Base-by-base conservation (phyloP, 306 rosid species). In the Spatholobus suberectus region DNA sequence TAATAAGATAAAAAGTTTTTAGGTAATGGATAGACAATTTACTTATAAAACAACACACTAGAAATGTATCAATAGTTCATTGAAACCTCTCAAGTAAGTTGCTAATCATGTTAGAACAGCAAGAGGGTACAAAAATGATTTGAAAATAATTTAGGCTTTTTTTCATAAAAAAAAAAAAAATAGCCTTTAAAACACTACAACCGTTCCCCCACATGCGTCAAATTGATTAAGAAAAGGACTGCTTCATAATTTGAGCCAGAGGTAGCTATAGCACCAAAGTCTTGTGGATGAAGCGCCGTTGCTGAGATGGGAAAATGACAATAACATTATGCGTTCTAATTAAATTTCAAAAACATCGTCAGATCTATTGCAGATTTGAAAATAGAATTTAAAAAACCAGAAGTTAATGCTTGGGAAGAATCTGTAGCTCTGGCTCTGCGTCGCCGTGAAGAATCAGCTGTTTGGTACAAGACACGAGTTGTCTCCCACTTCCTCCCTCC, bases 391-490 rank as follows among this genome's bases (percentile, higher is more conserved):
- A 27, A 78, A 78, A 63, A 40, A 5, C 0, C 32, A 62, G 5
- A 29, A 66, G 46, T 71, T 82, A 73, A 13, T 52, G 84, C 44
- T 57, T 77, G 70, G 75, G 65, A 83, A 66, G 73, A 81, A 81
- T 67, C 68, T 72, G 61, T 40, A 35, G 84, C 52, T 21, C 0
- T 32, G 41, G 14, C 84, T 73, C 76, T 77, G 74, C 77, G 58
- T 84, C 54, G 79, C 75, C 90, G 86, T 84, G 82, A 87, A 87
- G 90, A 78, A 82, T 78, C 86, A 74, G 70, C 24, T 41, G 68
- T 74, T 76, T 37, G 61, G 74, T 35, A 79, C 40, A 81, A 75
- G 70, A 58, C 77, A 74, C 57, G 6, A 84, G 66, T 51, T 84
- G 84, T 79, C 77, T 66, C 79, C 77, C 40, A 81, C 67, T 43